These are phyloP conservation scores for Taphrina confusa DNA, from an alignment of 1,139 yeast species.

Conservation along the genomic window DNA sequence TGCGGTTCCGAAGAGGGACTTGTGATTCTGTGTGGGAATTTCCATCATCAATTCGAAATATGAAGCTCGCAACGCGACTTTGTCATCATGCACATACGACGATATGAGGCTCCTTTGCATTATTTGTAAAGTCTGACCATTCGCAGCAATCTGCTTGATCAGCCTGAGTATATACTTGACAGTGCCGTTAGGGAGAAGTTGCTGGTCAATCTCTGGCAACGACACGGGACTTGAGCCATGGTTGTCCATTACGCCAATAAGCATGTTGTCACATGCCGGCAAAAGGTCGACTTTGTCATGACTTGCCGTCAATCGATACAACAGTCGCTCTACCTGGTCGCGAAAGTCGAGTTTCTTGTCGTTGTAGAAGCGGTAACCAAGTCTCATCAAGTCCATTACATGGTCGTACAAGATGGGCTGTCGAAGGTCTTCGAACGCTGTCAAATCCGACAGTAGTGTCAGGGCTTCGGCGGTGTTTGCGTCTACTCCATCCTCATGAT, in stretches of 20 bases:
- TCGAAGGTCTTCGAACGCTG: not conserved
- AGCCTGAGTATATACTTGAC: not conserved
- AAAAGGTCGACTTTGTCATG: not conserved
- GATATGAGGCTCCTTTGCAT: not conserved
- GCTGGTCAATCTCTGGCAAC: not conserved
- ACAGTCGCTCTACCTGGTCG: slow-evolving; percentile 2
- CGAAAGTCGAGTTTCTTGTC: not conserved
- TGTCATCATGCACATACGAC: not conserved
- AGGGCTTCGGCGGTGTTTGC: not conserved
- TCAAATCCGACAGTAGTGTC: not conserved
- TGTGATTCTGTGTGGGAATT: not conserved
- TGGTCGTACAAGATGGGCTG: not conserved
- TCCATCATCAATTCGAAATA: not conserved
- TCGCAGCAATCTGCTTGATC: not conserved
- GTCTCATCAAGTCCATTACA: not conserved
- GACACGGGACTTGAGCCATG: not conserved
- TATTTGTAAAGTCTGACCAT: not conserved
- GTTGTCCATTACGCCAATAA: no score
- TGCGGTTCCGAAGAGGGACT: not conserved
- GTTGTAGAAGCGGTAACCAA: not conserved
- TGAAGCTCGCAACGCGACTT: not conserved
- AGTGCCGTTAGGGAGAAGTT: not conserved
- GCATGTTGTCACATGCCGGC: not conserved
- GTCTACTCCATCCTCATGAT: not conserved
- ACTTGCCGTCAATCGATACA: not conserved